phyloP scores from a whole-genome alignment of 495 filamentous ascomycete species.

The Ascodesmis nigricans region DNA sequence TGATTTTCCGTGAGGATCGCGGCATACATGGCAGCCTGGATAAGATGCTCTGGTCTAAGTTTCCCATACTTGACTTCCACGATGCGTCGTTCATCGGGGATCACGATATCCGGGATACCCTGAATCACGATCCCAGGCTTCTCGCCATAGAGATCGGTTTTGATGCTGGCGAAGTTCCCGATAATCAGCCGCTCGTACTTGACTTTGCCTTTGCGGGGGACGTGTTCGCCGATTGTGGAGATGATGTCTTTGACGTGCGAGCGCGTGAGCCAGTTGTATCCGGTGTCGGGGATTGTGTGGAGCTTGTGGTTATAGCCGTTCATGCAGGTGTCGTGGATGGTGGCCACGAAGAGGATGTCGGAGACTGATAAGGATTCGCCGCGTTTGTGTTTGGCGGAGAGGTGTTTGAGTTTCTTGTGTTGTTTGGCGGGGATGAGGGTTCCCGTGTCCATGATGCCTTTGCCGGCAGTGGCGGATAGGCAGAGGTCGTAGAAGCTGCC shows the following conservation, averaged over 20 bases:
- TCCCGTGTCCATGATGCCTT: no score
- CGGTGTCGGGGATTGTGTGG: constrained; percentile 1
- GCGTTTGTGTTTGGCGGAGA: neutral
- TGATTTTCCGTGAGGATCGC: no score
- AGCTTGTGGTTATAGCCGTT: neutral
- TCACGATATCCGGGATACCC: constrained; percentile 9
- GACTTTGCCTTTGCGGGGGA: constrained; percentile 12
- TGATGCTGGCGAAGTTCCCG: constrained; percentile 12
- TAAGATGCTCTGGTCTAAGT: no score
- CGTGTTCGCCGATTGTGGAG: constrained; percentile 19
- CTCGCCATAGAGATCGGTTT: constrained; percentile 16
- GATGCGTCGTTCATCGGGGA: no score
- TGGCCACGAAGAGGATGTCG: constrained; percentile 6
- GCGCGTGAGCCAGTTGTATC: neutral
- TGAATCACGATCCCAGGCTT: constrained; percentile 14
- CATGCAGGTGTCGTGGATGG: neutral
- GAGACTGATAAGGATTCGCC: neutral
- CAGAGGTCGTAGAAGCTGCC: neutral
- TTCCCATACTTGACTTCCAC: no score
- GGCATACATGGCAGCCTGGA: no score
- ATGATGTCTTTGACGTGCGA: neutral
- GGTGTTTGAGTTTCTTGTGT: neutral
- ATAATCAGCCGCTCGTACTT: constrained; percentile 23
- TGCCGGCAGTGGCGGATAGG: neutral
- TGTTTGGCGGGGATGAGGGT: neutral